Evolutionary conservation across 1,284 basidiomycete genomes (phyloP).

Genomic region (Rhodotorula sp.): DNA sequence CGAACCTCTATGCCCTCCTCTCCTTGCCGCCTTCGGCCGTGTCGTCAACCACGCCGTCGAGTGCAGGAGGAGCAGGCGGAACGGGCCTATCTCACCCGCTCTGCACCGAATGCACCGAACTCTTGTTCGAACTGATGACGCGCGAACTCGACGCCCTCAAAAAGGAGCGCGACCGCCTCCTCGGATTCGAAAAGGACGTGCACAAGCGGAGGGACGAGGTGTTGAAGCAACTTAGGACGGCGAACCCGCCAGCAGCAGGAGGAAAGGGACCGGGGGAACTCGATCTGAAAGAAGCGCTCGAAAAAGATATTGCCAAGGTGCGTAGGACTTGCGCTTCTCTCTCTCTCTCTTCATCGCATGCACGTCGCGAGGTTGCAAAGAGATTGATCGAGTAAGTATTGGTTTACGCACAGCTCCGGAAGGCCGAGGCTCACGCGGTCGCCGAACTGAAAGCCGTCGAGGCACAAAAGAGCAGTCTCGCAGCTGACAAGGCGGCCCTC

Average conservation of each 20-base stretch:
- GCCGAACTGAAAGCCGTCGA: constrained; percentile 55
- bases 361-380: fast-evolving
- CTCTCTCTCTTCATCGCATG: not conserved
- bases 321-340: not conserved
- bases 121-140: constrained; percentile 72
- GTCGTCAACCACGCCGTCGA: constrained; percentile 7
- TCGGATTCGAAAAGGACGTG: constrained; percentile 84
- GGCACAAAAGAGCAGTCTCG: constrained; percentile 43
- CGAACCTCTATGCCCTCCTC: constrained; percentile 25
- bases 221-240: not conserved
- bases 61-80: not conserved
- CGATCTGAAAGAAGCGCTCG: constrained; percentile 56
- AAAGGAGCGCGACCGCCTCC: constrained; percentile 86
- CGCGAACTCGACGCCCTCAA: constrained; percentile 81
- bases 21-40: constrained; percentile 55
- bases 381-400: too few relatives aligned
- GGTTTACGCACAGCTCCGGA: constrained; percentile 28
- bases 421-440: constrained; percentile 53
- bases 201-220: constrained; percentile 52
- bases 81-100: constrained; percentile 66
- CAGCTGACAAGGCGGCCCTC: not conserved
- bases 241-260: not conserved
- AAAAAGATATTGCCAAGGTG: constrained; percentile 53
- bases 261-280: not conserved
- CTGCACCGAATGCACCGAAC: constrained; percentile 88